Evolutionary conservation across 2,329 filamentous ascomycete genomes (phyloP).

Genomic region (Fusarium torulosum): DNA sequence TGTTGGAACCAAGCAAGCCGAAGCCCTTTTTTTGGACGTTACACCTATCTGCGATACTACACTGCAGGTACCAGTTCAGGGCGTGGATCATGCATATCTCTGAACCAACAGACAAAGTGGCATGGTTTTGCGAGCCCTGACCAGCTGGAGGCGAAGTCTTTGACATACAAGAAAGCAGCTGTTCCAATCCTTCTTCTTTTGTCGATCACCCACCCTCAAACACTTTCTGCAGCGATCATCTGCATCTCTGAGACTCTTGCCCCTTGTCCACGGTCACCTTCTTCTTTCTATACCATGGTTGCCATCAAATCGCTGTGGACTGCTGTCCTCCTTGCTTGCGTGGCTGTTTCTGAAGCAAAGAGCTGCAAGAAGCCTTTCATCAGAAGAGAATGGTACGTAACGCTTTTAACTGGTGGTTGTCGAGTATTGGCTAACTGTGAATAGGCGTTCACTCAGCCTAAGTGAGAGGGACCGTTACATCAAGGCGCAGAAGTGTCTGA

Average conservation of each 20-base stretch:
- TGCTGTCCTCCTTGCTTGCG: constrained; percentile 8
- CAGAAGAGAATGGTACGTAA: constrained; percentile 23
- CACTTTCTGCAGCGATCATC: background rate
- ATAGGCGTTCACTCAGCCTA: constrained; percentile 23
- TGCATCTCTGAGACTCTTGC: constrained; percentile 11
- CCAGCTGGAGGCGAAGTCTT: background rate
- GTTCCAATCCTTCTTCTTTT: constrained; percentile 13
- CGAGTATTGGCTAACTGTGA: accelerated
- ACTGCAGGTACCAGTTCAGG: background rate
- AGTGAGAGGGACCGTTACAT: constrained; percentile 32
- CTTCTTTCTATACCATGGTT: constrained; percentile 6
- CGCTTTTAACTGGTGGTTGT: accelerated
- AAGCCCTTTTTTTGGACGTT: background rate
- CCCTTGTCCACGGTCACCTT: background rate
- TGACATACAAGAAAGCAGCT: constrained; percentile 7
- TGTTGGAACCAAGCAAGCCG: background rate
- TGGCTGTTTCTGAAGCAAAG: constrained; percentile 11
- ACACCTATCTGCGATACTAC: background rate
- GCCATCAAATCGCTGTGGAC: constrained; percentile 18
- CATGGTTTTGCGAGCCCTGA: background rate
- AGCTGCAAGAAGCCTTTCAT: constrained; percentile 25
- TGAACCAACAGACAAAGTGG: background rate
- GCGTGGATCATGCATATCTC: constrained; percentile 2
- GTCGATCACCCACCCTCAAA: constrained; percentile 3
- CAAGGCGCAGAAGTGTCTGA: constrained; percentile 38